Percentiles rank a stretch among this genome's conserved stretches.
These are phyloP conservation scores for Jackrogersella minutella DNA, from an alignment of 495 filamentous ascomycete species.

Conservation along the genomic window DNA sequence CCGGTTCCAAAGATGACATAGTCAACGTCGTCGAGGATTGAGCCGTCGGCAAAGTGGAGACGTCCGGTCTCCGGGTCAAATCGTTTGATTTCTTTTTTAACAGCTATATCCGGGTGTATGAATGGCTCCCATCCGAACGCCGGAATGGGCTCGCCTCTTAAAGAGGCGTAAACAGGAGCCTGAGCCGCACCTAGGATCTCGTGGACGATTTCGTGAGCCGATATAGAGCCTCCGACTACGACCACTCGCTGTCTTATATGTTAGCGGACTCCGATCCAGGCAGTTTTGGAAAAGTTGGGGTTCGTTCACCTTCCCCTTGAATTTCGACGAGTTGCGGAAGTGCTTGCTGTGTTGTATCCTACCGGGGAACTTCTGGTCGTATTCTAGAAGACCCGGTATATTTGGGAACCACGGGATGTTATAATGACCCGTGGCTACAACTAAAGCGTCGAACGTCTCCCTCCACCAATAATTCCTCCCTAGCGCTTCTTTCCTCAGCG, in stretches of 20 bases:
- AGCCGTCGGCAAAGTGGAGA: constrained; percentile 61
- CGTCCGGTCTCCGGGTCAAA: constrained; percentile 48
- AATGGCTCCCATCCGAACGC: constrained; percentile 55
- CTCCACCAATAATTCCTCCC: constrained; percentile 54
- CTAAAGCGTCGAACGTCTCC: constrained; percentile 48
- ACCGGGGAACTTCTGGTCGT: constrained; percentile 44
- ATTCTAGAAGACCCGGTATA: constrained; percentile 44
- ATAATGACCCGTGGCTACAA: constrained; percentile 48
- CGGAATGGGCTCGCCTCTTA: constrained; percentile 45
- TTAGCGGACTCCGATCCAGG: not conserved
- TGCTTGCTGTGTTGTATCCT: constrained; percentile 48
- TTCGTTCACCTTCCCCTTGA: constrained; percentile 54
- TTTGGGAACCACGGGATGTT: constrained; percentile 48
- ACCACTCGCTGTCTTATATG: constrained; percentile 39
- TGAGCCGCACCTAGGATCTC: constrained; percentile 44
- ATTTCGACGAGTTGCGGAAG: constrained; percentile 42
- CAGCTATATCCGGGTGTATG: constrained; percentile 56
- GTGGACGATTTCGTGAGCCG: constrained; percentile 46
- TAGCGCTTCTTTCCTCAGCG: constrained; percentile 46
- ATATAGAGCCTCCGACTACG: constrained; percentile 47
- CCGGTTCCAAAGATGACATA: constrained; percentile 67
- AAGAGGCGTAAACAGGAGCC: constrained; percentile 41
- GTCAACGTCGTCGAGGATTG: constrained; percentile 58
- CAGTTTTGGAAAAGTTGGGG: not conserved
- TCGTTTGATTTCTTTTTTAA: constrained; percentile 54